phyloP scores from a whole-genome alignment of 495 filamentous ascomycete genomes.

The Podospora comata region DNA sequence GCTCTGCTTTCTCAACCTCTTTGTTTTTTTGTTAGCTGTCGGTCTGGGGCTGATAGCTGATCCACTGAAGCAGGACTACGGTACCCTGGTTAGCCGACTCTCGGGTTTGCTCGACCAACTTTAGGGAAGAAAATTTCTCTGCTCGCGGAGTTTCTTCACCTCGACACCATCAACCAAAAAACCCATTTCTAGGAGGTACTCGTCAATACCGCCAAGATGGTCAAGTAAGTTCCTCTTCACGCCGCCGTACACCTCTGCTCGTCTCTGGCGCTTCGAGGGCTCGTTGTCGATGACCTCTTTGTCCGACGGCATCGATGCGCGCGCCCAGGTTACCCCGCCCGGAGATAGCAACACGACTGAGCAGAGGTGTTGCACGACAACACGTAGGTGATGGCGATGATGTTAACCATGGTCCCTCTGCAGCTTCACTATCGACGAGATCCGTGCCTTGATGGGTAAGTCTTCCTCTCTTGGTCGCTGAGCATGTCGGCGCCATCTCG shows the following conservation, averaged over 20 bases:
- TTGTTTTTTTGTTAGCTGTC: slow-evolving; percentile 25
- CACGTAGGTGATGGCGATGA: slow-evolving; percentile 7
- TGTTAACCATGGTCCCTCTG: slow-evolving; percentile 35
- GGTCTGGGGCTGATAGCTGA: slow-evolving; percentile 34
- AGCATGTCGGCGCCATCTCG: not conserved
- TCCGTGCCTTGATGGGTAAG: slow-evolving; percentile 80
- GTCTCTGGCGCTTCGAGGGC: not conserved
- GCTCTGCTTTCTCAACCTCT: slow-evolving; percentile 17
- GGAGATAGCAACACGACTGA: slow-evolving; percentile 34
- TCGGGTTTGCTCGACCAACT: slow-evolving; percentile 21
- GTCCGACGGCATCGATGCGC: slow-evolving; percentile 1
- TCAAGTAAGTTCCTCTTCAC: slow-evolving; percentile 76
- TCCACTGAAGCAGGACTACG: slow-evolving; percentile 25
- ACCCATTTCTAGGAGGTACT: slow-evolving; percentile 32
- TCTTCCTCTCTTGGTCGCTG: slow-evolving; percentile 11
- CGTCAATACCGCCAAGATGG: slow-evolving; percentile 87
- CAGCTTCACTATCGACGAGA: slow-evolving; percentile 99
- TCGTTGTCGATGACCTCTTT: slow-evolving; percentile 29
- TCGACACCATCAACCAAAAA: slow-evolving; percentile 22
- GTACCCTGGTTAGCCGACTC: slow-evolving; percentile 22
- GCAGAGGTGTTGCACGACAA: not conserved
- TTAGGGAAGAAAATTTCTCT: slow-evolving; percentile 32
- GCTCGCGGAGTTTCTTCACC: slow-evolving; percentile 26
- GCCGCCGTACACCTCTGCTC: slow-evolving; percentile 6
- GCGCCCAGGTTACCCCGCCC: slow-evolving; percentile 35